phyloP scores from a whole-genome alignment of 306 rosid genomes.

The Fragaria ananassa region DNA sequence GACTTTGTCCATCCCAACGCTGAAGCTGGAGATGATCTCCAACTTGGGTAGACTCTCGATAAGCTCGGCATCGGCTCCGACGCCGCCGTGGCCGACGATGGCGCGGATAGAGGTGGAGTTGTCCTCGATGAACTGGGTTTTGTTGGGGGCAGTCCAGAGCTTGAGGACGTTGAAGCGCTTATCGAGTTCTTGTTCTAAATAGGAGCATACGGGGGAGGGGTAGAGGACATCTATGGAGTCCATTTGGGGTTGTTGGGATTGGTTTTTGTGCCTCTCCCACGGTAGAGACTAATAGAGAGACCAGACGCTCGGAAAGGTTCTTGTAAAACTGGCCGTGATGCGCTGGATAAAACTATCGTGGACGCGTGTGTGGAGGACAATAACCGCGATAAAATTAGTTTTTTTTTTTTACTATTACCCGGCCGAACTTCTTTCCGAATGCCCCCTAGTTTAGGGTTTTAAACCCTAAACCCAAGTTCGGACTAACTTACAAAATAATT shows the following conservation, averaged over 20 bases:
- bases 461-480: no score
- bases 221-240: conserved; percentile 51
- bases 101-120: conserved; percentile 54
- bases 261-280: background rate
- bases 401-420: no score
- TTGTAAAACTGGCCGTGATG: no score
- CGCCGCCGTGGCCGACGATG: conserved; percentile 35
- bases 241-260: conserved; percentile 32
- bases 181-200: conserved; percentile 63
- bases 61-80: conserved; percentile 53
- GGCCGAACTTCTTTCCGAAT: no score
- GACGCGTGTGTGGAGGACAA: no score
- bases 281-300: background rate
- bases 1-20: conserved; percentile 74
- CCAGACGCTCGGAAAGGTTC: background rate
- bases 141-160: conserved; percentile 42
- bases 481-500: no score
- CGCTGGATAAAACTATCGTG: no score
- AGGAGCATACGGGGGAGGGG: conserved; percentile 26
- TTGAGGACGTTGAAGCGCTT: conserved; percentile 62
- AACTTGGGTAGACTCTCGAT: conserved; percentile 58
- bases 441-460: no score
- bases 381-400: no score
- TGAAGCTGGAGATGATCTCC: conserved; percentile 62
- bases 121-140: conserved; percentile 32